These are phyloP conservation scores for Gleditsia sinensis DNA, from an alignment of 306 rosid genomes.

Conservation along the genomic window DNA sequence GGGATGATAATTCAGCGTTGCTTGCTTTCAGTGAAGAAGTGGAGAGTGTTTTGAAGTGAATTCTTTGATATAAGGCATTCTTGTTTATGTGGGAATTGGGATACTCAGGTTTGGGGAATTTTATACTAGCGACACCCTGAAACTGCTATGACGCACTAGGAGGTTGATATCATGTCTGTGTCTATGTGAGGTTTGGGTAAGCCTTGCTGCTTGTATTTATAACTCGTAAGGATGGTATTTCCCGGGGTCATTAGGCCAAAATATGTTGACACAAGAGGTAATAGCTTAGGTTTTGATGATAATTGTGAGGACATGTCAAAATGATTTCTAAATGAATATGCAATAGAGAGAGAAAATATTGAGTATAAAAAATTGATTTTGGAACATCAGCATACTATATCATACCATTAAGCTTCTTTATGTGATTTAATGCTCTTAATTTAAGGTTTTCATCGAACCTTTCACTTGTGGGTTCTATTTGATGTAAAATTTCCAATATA, in stretches of 20 bases:
- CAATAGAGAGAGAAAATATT: not conserved
- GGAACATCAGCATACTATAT: constrained; percentile 11
- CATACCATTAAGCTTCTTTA: not conserved
- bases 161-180: not conserved
- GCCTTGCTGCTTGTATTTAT: not conserved
- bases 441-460: not conserved
- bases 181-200: constrained; percentile 9
- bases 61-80: not conserved
- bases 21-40: not conserved
- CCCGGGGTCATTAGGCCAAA: too few species aligned
- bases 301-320: not conserved
- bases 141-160: not conserved
- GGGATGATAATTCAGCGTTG: not conserved
- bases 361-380: not conserved
- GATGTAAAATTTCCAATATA: not conserved
- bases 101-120: not conserved
- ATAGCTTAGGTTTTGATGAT: not conserved
- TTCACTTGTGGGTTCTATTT: not conserved
- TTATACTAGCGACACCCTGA: not conserved
- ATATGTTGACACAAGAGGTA: not conserved
- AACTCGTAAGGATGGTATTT: not conserved
- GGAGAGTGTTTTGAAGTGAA: not conserved
- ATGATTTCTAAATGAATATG: not conserved
- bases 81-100: not conserved
- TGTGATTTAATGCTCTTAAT: not conserved